Evolutionary conservation across 2,329 filamentous ascomycete genomes (phyloP).

Genomic region (Raffaelea arxii): DNA sequence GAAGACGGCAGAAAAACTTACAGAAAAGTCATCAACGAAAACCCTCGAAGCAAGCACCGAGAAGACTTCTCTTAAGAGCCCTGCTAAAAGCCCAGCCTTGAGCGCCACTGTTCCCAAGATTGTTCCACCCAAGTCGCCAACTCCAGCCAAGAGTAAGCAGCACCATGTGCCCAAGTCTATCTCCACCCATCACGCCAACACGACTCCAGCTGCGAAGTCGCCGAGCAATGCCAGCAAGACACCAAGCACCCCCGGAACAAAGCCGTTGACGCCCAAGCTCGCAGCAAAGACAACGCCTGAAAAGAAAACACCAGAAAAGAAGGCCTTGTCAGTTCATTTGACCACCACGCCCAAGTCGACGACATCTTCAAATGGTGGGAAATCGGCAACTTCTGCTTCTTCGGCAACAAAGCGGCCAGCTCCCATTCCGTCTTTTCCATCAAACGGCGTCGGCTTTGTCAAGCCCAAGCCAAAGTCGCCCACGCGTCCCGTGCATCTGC

Average conservation of each 20-base stretch:
- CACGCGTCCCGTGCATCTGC: slow-evolving; percentile 57
- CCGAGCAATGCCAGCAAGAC: slow-evolving; percentile 25
- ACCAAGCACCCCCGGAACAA: slow-evolving; percentile 25
- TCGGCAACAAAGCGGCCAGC: slow-evolving; percentile 32
- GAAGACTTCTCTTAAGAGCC: too few relatives aligned
- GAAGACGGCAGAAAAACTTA: too few relatives aligned
- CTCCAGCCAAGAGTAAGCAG: too few relatives aligned
- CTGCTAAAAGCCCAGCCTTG: too few relatives aligned
- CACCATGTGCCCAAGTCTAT: slow-evolving; percentile 20
- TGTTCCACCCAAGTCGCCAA: too few relatives aligned
- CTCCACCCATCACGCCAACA: slow-evolving; percentile 20
- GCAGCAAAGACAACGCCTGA: slow-evolving; percentile 23
- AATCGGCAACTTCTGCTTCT: slow-evolving; percentile 21
- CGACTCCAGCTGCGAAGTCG: slow-evolving; percentile 26
- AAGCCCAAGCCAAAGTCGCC: slow-evolving; percentile 59
- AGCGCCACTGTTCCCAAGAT: too few relatives aligned
- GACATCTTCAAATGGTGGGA: slow-evolving; percentile 15
- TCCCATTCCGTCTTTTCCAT: slow-evolving; percentile 27
- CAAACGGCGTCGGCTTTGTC: slow-evolving; percentile 31
- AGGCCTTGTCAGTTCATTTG: not conserved
- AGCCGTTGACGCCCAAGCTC: slow-evolving; percentile 17
- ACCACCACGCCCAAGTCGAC: slow-evolving; percentile 17
- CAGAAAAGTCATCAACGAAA: too few relatives aligned
- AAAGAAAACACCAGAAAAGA: slow-evolving; percentile 18
- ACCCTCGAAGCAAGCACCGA: too few relatives aligned